These are phyloP conservation scores for Aureoboletus auriporus DNA, from an alignment of 768 basidiomycete species.

Conservation along the genomic window DNA sequence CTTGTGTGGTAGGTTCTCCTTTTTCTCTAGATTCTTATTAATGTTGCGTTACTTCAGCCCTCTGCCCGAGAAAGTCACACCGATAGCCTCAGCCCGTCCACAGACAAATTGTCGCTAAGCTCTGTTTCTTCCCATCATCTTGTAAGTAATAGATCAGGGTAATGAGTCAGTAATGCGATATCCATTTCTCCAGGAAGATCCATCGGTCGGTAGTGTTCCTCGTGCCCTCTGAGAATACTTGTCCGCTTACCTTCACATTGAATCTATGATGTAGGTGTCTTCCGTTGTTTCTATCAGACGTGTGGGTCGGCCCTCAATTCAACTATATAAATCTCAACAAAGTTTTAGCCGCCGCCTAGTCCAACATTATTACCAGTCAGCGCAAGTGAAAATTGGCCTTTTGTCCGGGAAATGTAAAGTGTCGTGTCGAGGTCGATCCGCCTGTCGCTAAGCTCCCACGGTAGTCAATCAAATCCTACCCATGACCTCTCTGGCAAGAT, in stretches of 20 bases:
- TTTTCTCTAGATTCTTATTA: background rate
- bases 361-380: background rate
- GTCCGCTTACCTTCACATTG: background rate
- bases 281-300: too few relatives aligned
- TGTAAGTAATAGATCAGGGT: background rate
- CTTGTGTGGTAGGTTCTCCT: conserved; percentile 3
- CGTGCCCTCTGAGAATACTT: background rate
- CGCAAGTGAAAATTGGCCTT: conserved; percentile 1
- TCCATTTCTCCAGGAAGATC: conserved; percentile 1
- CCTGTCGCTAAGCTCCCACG: background rate
- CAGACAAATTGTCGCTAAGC: background rate
- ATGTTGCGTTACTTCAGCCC: background rate
- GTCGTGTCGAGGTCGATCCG: background rate
- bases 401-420: conserved; percentile 13
- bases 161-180: background rate
- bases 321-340: background rate
- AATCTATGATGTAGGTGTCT: background rate
- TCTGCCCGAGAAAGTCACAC: background rate
- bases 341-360: conserved; percentile 4
- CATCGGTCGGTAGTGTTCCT: background rate
- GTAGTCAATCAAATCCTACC: conserved; percentile 9
- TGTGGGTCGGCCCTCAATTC: background rate
- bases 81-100: background rate
- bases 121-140: background rate
- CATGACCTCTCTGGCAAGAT: conserved; percentile 16